A percentile compares a stretch with the other conserved stretches of the same genome.
Conservation (phyloP, 352 stramenopile species). For the Globisporangium polare region DNA sequence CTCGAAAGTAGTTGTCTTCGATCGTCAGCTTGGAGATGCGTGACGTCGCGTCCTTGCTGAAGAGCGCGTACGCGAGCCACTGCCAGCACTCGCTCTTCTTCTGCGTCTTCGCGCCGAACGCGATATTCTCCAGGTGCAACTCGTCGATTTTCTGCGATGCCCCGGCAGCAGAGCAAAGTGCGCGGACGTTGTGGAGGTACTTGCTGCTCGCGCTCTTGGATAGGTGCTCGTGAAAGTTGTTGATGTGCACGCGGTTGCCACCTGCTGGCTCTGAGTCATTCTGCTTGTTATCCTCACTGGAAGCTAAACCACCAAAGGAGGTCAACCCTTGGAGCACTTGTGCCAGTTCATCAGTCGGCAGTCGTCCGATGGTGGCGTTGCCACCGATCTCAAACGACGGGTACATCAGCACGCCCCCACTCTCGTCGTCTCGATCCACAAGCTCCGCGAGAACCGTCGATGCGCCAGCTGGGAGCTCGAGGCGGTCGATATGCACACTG, state of each 20-base stretch:
- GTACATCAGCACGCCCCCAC: not conserved
- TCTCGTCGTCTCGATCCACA: not conserved
- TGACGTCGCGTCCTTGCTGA: constrained; percentile 9
- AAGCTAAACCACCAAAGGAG: not conserved
- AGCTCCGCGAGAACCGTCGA: constrained; percentile 4
- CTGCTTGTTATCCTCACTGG: not conserved
- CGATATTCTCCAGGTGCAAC: constrained; percentile 1
- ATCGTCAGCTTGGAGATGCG: constrained; percentile 10
- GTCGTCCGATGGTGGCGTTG: not conserved
- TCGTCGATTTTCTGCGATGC: not conserved
- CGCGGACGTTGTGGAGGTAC: constrained; percentile 7
- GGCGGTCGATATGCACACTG: not conserved
- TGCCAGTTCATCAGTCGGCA: not conserved
- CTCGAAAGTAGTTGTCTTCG: not conserved
- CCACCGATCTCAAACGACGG: not conserved
- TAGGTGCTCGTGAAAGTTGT: not conserved
- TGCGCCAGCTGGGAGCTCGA: not conserved
- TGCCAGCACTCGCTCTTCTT: constrained; percentile 9
- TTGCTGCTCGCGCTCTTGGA: not conserved
- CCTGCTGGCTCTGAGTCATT: not conserved
- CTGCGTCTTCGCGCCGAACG: not conserved
- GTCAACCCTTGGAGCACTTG: not conserved
- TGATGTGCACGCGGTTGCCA: not conserved
- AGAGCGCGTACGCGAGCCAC: constrained; percentile 12
- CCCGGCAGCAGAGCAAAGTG: constrained; percentile 4